phyloP scores from a whole-genome alignment of 306 rosid genomes.

The Corylus heterophylla region DNA sequence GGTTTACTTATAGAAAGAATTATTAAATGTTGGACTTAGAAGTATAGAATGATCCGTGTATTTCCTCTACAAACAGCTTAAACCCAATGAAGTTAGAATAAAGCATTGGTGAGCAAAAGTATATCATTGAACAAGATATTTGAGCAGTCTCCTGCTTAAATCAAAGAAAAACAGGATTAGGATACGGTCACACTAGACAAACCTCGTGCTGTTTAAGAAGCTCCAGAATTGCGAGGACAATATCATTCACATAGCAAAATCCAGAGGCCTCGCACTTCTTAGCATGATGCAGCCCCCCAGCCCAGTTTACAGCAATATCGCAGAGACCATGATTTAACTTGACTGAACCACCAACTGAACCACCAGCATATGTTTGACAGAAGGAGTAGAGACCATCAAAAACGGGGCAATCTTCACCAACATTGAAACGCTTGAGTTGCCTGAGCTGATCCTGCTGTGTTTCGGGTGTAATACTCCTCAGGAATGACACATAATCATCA shows the following conservation, averaged over 20 bases:
- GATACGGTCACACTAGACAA: constrained; percentile 6
- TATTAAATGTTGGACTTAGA: neutral
- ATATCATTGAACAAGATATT: neutral
- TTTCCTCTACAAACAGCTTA: neutral
- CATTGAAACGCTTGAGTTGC: constrained; percentile 88
- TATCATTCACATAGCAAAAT: constrained; percentile 85
- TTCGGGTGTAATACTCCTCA: constrained; percentile 76
- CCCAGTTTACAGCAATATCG: constrained; percentile 88
- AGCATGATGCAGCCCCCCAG: constrained; percentile 89
- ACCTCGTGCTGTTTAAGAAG: constrained; percentile 87
- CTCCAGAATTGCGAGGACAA: constrained; percentile 80
- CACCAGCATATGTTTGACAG: constrained; percentile 89
- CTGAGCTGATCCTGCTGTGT: constrained; percentile 87
- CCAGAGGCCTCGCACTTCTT: constrained; percentile 93
- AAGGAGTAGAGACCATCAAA: constrained; percentile 83
- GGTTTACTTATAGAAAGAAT: too few relatives aligned
- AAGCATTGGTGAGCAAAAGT: neutral
- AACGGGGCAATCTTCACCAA: constrained; percentile 88
- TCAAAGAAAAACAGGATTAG: constrained; percentile 1
- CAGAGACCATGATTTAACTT: constrained; percentile 77
- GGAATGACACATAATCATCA: constrained; percentile 82
- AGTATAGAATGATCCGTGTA: neutral
- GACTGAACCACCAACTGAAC: constrained; percentile 92
- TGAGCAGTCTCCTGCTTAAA: neutral
- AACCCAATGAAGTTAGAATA: neutral